These are phyloP conservation scores for Boletellus sp. DNA, from an alignment of 768 basidiomycete genomes.

Conservation along the genomic window DNA sequence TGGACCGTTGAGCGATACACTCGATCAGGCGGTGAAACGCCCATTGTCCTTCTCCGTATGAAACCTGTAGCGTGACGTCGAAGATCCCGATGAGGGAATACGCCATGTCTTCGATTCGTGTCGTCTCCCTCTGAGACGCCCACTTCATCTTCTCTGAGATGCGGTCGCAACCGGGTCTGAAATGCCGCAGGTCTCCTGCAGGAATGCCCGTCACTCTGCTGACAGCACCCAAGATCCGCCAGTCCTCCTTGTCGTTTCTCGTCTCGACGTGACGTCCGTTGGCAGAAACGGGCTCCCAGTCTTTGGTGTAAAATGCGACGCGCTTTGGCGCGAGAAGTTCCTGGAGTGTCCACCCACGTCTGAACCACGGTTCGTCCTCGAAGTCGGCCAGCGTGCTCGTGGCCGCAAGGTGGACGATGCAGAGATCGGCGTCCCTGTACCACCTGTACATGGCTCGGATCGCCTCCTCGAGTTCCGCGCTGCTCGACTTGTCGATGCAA, in stretches of 20 bases:
- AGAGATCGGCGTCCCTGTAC: conserved; percentile 23
- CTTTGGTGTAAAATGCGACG: conserved; percentile 17
- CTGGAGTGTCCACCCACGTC: conserved; percentile 20
- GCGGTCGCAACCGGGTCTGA: conserved; percentile 9
- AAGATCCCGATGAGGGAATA: conserved; percentile 26
- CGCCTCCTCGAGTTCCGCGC: conserved; percentile 29
- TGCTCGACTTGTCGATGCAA: conserved; percentile 25
- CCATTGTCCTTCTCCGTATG: conserved; percentile 23
- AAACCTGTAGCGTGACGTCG: conserved; percentile 19
- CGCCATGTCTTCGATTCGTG: conserved; percentile 21
- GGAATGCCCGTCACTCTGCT: conserved; percentile 12
- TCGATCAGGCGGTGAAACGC: conserved; percentile 22
- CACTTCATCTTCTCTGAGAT: conserved; percentile 21
- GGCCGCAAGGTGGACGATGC: conserved; percentile 20
- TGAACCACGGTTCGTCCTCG: conserved; percentile 21
- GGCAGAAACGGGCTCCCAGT: conserved; percentile 16
- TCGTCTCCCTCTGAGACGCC: conserved; percentile 25
- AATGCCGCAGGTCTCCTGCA: conserved; percentile 6
- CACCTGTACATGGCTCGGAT: conserved; percentile 30
- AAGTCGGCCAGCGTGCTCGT: conserved; percentile 9
- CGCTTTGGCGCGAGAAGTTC: conserved; percentile 13
- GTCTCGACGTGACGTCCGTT: not conserved
- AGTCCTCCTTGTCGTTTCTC: conserved; percentile 10
- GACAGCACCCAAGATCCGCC: conserved; percentile 9
- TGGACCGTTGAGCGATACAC: not conserved